phyloP scores from a whole-genome alignment of 371 early-diverging fungal genomes.

The Lichtheimia ornata region DNA sequence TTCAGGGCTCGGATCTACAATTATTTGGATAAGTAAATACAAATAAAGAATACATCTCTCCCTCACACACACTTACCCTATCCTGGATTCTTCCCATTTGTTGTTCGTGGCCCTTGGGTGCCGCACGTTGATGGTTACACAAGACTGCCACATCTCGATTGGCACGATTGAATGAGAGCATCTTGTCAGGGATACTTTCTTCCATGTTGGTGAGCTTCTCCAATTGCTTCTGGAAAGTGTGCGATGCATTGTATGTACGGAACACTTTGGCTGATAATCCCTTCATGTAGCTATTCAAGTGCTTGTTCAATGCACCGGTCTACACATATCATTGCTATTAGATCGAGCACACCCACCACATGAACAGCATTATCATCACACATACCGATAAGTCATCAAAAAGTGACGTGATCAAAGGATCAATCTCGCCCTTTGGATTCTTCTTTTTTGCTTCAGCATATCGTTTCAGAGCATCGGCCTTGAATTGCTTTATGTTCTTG shows the following conservation, averaged over 20 bases:
- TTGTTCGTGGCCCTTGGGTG: constrained; percentile 77
- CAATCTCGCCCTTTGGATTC: constrained; percentile 71
- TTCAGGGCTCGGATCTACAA: constrained; percentile 73
- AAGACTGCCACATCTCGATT: constrained; percentile 96
- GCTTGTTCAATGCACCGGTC: constrained; percentile 84
- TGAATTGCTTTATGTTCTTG: constrained; percentile 90
- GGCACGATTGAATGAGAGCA: constrained; percentile 94
- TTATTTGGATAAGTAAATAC: neutral
- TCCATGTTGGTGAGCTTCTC: constrained; percentile 62
- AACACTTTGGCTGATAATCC: constrained; percentile 97
- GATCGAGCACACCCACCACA: neutral
- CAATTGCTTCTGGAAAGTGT: constrained; percentile 91
- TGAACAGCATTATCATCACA: neutral
- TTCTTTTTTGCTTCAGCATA: constrained; percentile 37
- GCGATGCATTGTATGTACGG: constrained; percentile 97
- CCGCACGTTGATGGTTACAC: constrained; percentile 96
- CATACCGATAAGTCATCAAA: constrained; percentile 90
- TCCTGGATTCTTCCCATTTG: constrained; percentile 83
- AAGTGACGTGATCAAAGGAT: too few relatives aligned
- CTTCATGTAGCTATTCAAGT: constrained; percentile 83
- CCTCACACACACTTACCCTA: constrained; percentile 61
- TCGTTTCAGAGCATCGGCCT: constrained; percentile 23
- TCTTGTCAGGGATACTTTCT: constrained; percentile 82
- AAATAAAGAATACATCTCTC: neutral
- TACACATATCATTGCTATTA: constrained; percentile 10